Evolutionary conservation across 192 early-diverging fungal species (phyloP).

Genomic region (Chytriomyces sp.): DNA sequence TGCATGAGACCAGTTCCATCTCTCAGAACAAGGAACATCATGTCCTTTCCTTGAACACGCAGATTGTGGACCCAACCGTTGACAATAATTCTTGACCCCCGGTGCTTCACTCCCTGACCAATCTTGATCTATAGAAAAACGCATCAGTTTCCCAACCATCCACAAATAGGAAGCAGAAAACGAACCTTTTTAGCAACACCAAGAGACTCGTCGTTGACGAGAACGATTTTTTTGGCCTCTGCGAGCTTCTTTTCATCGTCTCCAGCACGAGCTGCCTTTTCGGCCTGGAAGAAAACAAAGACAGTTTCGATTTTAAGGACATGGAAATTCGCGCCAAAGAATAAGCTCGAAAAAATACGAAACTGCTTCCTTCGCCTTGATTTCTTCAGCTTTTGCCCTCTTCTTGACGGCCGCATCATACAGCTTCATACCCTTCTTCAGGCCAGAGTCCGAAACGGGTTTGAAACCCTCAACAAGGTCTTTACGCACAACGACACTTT

Average conservation of each 20-base stretch:
- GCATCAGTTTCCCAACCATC: constrained; percentile 7
- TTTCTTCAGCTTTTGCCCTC: constrained; percentile 54
- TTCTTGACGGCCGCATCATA: constrained; percentile 73
- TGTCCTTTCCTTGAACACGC: constrained; percentile 95
- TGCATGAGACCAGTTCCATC: constrained; percentile 96
- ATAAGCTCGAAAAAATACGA: neutral
- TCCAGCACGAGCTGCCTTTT: constrained; percentile 52
- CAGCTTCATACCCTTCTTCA: constrained; percentile 92
- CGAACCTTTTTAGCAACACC: constrained; percentile 71
- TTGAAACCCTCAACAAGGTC: constrained; percentile 71
- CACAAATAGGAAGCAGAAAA: neutral
- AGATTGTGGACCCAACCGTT: constrained; percentile 93
- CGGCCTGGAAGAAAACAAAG: constrained; percentile 35
- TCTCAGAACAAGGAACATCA: constrained; percentile 93
- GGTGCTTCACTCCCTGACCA: constrained; percentile 62
- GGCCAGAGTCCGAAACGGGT: constrained; percentile 81
- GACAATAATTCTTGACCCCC: constrained; percentile 81
- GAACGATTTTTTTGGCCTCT: constrained; percentile 80
- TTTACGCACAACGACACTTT: constrained; percentile 73
- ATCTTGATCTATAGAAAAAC: constrained; percentile 74
- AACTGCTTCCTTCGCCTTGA: constrained; percentile 23
- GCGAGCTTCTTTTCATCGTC: constrained; percentile 81
- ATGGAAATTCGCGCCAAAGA: neutral
- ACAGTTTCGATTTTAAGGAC: neutral
- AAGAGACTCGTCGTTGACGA: constrained; percentile 74